These are phyloP conservation scores for Ustilago hordei DNA, from an alignment of 1,284 basidiomycete species.

Conservation along the genomic window DNA sequence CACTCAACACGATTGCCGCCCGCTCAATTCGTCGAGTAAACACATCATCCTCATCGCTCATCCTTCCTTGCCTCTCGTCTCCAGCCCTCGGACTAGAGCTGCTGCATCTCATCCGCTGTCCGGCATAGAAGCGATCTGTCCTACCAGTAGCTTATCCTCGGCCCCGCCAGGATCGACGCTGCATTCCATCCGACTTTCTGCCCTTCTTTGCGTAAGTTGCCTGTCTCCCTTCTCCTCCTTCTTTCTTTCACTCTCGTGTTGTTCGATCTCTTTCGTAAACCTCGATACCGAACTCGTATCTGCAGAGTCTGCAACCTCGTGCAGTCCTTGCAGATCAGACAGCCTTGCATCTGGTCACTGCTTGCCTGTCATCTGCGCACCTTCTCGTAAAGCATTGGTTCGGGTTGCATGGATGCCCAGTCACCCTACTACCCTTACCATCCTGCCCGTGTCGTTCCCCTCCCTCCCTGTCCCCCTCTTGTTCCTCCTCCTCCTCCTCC, in stretches of 20 bases:
- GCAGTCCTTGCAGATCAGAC: conserved; percentile 19
- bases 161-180: conserved; percentile 32
- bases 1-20: conserved; percentile 10
- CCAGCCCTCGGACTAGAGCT: conserved; percentile 4
- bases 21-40: conserved; percentile 24
- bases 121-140: conserved; percentile 22
- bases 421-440: conserved; percentile 1
- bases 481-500: background rate
- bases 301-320: background rate
- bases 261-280: background rate
- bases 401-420: conserved; percentile 7
- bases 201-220: conserved; percentile 33
- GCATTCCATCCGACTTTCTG: conserved; percentile 27
- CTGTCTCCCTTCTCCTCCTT: background rate
- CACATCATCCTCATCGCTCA: conserved; percentile 16
- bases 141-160: conserved; percentile 29
- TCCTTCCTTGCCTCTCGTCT: background rate
- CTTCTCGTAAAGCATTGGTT: background rate
- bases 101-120: conserved; percentile 14
- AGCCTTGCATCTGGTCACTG: background rate
- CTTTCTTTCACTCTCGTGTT: background rate
- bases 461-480: background rate
- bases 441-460: conserved; percentile 29
- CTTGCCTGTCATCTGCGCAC: background rate
- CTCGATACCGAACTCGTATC: background rate